Percentiles rank a stretch among this genome's conserved stretches.
phyloP scores from a whole-genome alignment of 768 basidiomycete genomes.

The Amyloporia xantha region DNA sequence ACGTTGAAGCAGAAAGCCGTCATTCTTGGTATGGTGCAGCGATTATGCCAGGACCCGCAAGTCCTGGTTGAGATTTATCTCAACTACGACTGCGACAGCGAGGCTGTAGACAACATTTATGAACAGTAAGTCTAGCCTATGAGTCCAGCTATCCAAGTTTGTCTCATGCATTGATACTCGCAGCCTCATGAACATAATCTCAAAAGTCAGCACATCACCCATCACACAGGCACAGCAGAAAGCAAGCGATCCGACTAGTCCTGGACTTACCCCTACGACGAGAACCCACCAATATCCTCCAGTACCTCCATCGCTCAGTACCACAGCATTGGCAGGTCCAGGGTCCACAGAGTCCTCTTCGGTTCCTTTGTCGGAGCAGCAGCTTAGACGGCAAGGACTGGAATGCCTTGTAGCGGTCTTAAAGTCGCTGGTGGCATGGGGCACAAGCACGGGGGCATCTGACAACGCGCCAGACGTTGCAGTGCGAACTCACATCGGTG shows the following conservation, averaged over 20 bases:
- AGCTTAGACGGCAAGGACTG: slow-evolving; percentile 86
- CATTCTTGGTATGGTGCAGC: slow-evolving; percentile 81
- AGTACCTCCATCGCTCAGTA: slow-evolving; percentile 59
- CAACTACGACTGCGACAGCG: slow-evolving; percentile 97
- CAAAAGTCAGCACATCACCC: slow-evolving; percentile 73
- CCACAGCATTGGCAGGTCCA: slow-evolving; percentile 56
- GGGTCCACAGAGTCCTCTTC: slow-evolving; percentile 61
- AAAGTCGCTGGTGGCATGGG: slow-evolving; percentile 89
- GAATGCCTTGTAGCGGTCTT: slow-evolving; percentile 89
- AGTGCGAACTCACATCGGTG: slow-evolving; percentile 40
- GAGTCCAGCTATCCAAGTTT: not conserved
- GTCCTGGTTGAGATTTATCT: slow-evolving; percentile 97
- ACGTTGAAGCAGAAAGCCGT: slow-evolving; percentile 93
- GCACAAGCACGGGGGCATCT: slow-evolving; percentile 41
- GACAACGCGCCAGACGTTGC: slow-evolving; percentile 39
- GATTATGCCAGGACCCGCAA: slow-evolving; percentile 93
- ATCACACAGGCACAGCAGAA: slow-evolving; percentile 43
- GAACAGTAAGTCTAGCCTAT: slow-evolving; percentile 58
- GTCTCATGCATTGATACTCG: not conserved
- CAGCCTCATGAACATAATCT: slow-evolving; percentile 92
- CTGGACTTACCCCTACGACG: slow-evolving; percentile 46
- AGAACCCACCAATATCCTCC: slow-evolving; percentile 35
- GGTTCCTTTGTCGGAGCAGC: slow-evolving; percentile 72
- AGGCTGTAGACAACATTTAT: slow-evolving; percentile 94
- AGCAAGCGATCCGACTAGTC: slow-evolving; percentile 52